Evolutionary conservation across 2,329 filamentous ascomycete species (phyloP).

Genomic region (Conoideocrella luteorostrata): DNA sequence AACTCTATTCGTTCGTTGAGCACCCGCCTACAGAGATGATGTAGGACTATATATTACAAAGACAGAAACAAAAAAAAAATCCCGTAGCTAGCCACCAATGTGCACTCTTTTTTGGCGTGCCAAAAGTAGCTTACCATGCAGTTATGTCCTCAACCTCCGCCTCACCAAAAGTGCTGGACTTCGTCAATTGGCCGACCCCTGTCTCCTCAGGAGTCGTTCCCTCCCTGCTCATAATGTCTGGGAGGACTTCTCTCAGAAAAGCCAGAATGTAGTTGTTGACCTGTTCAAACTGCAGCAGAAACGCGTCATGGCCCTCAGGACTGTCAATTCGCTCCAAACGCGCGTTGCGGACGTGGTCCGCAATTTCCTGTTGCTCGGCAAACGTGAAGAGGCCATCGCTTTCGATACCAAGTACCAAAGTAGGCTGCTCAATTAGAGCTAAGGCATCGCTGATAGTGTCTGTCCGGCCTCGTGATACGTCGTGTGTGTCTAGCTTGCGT

Average conservation of each 20-base stretch:
- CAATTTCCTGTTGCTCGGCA: constrained; percentile 90
- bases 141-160: constrained; percentile 95
- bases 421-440: constrained; percentile 77
- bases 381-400: constrained; percentile 96
- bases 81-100: too few relatives aligned
- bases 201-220: constrained; percentile 42
- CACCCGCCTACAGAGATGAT: too few relatives aligned
- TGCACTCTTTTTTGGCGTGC: too few relatives aligned
- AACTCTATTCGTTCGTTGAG: too few relatives aligned
- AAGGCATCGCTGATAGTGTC: constrained; percentile 66
- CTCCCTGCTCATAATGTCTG: constrained; percentile 75
- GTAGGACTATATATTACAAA: too few relatives aligned
- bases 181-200: constrained; percentile 60
- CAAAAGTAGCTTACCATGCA: constrained; percentile 60
- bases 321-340: constrained; percentile 83
- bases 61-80: too few relatives aligned
- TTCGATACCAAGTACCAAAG: constrained; percentile 88
- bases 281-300: constrained; percentile 93
- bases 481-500: constrained; percentile 94
- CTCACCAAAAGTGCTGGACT: constrained; percentile 90
- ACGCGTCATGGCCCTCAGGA: constrained; percentile 93
- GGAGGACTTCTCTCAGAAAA: constrained; percentile 76
- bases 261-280: constrained; percentile 82
- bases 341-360: constrained; percentile 70
- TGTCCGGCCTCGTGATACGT: constrained; percentile 76